Base-by-base conservation (phyloP, 768 basidiomycete species). In the Jaapia argillacea region DNA sequence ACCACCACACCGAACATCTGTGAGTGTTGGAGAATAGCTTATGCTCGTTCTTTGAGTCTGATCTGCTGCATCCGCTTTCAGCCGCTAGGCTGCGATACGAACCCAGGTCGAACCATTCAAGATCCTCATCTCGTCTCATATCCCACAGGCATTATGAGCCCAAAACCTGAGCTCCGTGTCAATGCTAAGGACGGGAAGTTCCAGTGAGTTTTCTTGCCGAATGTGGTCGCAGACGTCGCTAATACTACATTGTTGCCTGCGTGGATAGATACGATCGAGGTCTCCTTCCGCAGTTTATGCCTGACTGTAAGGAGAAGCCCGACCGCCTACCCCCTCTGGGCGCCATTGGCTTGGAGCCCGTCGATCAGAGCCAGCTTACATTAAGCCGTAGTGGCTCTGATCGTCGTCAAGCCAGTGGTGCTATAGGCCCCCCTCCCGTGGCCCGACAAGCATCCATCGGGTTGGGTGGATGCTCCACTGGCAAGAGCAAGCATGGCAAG, bases 281-380 rank as follows among this genome's bases (percentile, higher is more conserved):
- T 18, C 98, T 99, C 79, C 74, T 99, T 21, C 65, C 98, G 47
- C 94, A 99, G 59, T 99, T 99, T 68, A 92, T 96, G 87, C 64
- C 67, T 20, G 65, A 94, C 47, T 99, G 96, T 72, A 87, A 80
- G 61, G 94, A 97, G 67, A 93, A 92, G 63, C 94, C 96, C 3
- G 90, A 88, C 43, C 72, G 75, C 44, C 80, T 97, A 22, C 90
- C 91, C 33, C 78, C 89, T 47, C 74, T 97, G 43, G 90, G 91
- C 51, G 82, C 84, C 6, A 83, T 98, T 54, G 94, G 94, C 44
- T 77, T 97, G 42, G 90, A 92, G 55, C 84, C 87, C 6, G 69
- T 73, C 22, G 76, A 81, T 53, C 71, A 79, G 54, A 48, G 66
- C 39, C 47, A 67, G 40, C 67, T 71, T 56, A 49, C 55, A 3